Evolutionary conservation across 768 basidiomycete species (phyloP).

Genomic region (Amanita subjunquillea): DNA sequence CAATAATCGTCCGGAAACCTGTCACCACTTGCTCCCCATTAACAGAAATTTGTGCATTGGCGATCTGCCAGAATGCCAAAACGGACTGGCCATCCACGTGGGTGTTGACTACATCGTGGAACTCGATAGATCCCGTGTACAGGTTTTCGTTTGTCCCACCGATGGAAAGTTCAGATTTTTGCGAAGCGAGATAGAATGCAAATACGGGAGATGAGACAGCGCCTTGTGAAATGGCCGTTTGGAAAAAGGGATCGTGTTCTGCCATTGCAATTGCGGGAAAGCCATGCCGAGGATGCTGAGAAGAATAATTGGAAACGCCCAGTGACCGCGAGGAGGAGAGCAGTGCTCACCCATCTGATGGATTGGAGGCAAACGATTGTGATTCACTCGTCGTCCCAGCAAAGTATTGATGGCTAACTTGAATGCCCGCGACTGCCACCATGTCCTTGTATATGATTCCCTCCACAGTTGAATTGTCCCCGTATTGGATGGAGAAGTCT

Average conservation of each 20-base stretch:
- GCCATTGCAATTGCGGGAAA: neutral
- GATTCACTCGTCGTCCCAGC: neutral
- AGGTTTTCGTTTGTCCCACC: neutral
- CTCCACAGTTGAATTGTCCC: slow-evolving; percentile 27
- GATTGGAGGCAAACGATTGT: neutral
- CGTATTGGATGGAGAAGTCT: slow-evolving; percentile 27
- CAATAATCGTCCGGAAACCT: slow-evolving; percentile 1
- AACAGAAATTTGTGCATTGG: neutral
- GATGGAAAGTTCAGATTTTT: neutral
- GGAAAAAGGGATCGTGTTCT: neutral
- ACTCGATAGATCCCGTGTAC: neutral
- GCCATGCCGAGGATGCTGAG: neutral
- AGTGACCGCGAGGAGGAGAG: neutral
- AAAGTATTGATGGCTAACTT: slow-evolving; percentile 3
- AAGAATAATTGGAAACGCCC: neutral
- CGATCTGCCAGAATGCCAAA: neutral
- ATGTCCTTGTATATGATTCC: slow-evolving; percentile 29
- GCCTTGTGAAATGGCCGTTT: neutral
- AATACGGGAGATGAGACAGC: neutral
- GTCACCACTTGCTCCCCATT: neutral
- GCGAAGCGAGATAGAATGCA: neutral
- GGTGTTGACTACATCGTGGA: neutral
- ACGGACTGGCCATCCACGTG: neutral
- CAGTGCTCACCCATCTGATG: neutral
- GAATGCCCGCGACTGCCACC: slow-evolving; percentile 21